Conservation (phyloP, 2,329 filamentous ascomycete species). For the Aspergillus bombycis region DNA sequence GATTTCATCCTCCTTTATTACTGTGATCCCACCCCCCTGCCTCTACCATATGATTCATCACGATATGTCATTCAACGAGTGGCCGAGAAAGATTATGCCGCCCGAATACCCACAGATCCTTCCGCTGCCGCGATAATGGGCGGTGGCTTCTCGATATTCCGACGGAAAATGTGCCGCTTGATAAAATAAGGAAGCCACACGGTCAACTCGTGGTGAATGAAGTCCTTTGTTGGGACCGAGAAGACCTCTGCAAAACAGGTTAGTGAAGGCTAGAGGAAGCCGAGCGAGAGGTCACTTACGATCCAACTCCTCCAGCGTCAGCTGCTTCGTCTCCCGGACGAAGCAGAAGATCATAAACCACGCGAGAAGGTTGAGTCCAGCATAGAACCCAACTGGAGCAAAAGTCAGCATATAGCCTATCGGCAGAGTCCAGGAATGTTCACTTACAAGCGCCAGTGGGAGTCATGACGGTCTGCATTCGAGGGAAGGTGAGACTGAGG, state of each 20-base stretch:
- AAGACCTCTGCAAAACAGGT: conserved; percentile 57
- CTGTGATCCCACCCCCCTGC: not conserved
- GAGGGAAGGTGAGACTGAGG: conserved; percentile 51
- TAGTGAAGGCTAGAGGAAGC: not conserved
- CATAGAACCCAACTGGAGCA: conserved; percentile 41
- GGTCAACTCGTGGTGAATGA: conserved; percentile 58
- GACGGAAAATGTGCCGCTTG: conserved; percentile 58
- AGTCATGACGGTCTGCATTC: conserved; percentile 49
- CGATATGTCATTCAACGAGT: not conserved
- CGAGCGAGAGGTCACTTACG: conserved; percentile 15
- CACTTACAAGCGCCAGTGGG: conserved; percentile 59
- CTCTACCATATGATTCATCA: not conserved
- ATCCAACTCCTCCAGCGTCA: conserved; percentile 43
- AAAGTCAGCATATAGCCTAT: not conserved
- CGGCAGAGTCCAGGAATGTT: conserved; percentile 24
- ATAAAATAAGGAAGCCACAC: conserved; percentile 63
- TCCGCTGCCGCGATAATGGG: conserved; percentile 27
- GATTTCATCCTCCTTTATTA: not conserved
- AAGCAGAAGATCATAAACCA: conserved; percentile 67
- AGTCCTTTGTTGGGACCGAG: conserved; percentile 60
- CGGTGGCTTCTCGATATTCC: conserved; percentile 38
- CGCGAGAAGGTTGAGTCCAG: conserved; percentile 61
- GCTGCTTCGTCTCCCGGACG: conserved; percentile 57
- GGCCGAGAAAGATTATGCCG: not conserved
- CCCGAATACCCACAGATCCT: not conserved